Percentiles rank a stretch among this genome's conserved stretches.
Evolutionary conservation across 768 basidiomycete genomes (phyloP).

Genomic region (Lentinus brumalis): DNA sequence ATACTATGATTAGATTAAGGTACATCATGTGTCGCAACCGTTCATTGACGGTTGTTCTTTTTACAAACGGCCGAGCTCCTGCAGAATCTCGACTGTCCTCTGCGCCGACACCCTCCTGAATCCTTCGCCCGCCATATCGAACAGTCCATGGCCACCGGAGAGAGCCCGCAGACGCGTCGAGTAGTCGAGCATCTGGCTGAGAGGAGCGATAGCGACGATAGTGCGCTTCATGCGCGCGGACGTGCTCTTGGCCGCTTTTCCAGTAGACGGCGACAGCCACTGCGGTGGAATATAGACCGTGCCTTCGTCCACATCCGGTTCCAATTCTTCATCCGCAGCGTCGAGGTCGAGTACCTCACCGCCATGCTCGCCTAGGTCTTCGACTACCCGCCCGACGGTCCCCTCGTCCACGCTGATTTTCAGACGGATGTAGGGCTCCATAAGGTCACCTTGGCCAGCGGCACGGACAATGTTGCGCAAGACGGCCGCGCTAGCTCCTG

Average conservation of each 20-base stretch:
- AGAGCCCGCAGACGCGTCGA: constrained; percentile 76
- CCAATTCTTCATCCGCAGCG: constrained; percentile 39
- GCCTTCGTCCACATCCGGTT: constrained; percentile 57
- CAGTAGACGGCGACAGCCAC: constrained; percentile 73
- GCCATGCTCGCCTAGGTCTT: constrained; percentile 81
- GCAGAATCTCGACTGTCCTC: constrained; percentile 71
- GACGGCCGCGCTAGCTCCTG: constrained; percentile 57
- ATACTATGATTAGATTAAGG: constrained; percentile 13
- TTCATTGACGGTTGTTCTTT: no score
- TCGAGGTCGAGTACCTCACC: constrained; percentile 77
- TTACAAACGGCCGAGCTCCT: constrained; percentile 65
- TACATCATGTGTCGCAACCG: constrained; percentile 5
- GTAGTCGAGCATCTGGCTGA: constrained; percentile 83
- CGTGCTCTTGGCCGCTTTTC: constrained; percentile 31
- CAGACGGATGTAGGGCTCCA: constrained; percentile 77
- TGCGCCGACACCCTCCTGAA: constrained; percentile 66
- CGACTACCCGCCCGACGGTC: constrained; percentile 74
- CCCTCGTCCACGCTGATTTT: constrained; percentile 70
- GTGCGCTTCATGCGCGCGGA: constrained; percentile 54
- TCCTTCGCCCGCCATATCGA: constrained; percentile 80
- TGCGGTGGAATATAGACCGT: constrained; percentile 71
- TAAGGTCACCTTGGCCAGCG: constrained; percentile 69
- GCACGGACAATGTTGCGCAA: constrained; percentile 62
- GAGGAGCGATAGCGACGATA: constrained; percentile 71
- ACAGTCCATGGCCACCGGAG: constrained; percentile 79